These are phyloP conservation scores for Musa troglodytarum DNA, from an alignment of 176 grass and related monocot species.

Conservation along the genomic window DNA sequence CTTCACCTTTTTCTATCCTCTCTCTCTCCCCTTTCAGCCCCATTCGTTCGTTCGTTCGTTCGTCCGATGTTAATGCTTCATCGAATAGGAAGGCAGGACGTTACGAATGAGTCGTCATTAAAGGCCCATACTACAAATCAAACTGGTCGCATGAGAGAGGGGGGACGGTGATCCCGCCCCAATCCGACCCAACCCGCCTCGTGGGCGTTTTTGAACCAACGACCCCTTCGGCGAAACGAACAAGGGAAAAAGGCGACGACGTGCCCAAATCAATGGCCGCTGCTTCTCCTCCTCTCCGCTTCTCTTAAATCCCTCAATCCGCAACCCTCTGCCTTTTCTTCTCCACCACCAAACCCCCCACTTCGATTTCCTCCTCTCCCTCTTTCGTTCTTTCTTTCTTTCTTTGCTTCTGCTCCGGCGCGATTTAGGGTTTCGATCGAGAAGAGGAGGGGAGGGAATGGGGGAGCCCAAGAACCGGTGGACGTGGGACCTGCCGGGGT, in stretches of 20 bases:
- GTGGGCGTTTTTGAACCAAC: not conserved
- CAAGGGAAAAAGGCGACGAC: conserved; percentile 5
- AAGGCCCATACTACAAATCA: no score
- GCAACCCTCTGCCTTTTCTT: not conserved
- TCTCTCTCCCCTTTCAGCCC: no score
- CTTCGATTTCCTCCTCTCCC: not conserved
- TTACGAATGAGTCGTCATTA: no score
- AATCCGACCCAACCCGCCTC: not conserved
- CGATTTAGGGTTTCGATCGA: conserved; percentile 60
- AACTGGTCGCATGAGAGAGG: no score
- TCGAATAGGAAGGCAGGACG: no score
- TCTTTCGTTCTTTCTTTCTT: not conserved
- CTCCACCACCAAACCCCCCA: not conserved
- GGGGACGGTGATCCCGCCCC: not conserved
- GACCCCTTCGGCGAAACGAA: not conserved
- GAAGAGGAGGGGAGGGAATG: conserved; percentile 37
- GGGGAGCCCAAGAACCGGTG: conserved; percentile 60
- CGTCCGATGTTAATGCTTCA: no score
- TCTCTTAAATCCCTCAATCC: not conserved
- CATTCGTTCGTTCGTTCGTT: no score
- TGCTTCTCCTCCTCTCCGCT: conserved; percentile 14
- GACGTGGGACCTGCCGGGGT: conserved; percentile 84
- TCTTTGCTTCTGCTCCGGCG: no score
- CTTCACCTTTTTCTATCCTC: no score
- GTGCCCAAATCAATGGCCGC: conserved; percentile 35